phyloP scores from a whole-genome alignment of 768 basidiomycete genomes.

The Myochromella boudieri region DNA sequence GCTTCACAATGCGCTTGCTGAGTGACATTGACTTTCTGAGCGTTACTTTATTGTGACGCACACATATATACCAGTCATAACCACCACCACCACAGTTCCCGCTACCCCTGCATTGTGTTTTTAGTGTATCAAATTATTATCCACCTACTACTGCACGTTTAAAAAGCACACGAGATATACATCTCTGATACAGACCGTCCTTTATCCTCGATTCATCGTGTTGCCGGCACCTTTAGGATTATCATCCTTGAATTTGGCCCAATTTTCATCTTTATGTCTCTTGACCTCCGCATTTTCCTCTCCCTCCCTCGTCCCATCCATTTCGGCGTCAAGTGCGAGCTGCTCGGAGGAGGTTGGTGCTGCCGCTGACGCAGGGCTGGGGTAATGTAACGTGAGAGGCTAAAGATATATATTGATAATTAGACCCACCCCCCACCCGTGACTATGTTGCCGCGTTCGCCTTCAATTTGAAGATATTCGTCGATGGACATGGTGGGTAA shows the following conservation, averaged over 20 bases:
- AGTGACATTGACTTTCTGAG: constrained; percentile 20
- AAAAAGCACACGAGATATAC: background rate
- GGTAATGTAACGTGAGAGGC: constrained; percentile 10
- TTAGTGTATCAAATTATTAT: constrained; percentile 22
- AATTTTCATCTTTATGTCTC: constrained; percentile 84
- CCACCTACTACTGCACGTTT: too few relatives aligned
- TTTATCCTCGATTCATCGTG: constrained; percentile 89
- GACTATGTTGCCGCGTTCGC: constrained; percentile 81
- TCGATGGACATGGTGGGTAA: constrained; percentile 96
- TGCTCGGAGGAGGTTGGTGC: constrained; percentile 76
- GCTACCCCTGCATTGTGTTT: constrained; percentile 16
- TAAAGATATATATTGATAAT: background rate
- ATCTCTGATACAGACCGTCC: background rate
- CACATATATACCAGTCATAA: constrained; percentile 20
- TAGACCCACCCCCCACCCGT: constrained; percentile 78
- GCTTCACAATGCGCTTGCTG: constrained; percentile 86
- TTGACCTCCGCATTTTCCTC: constrained; percentile 74
- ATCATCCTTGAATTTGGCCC: constrained; percentile 85
- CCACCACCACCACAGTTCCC: constrained; percentile 4
- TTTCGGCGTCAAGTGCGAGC: constrained; percentile 75
- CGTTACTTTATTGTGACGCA: constrained; percentile 14
- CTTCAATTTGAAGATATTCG: constrained; percentile 88
- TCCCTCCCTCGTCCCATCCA: constrained; percentile 73
- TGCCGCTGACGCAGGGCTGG: constrained; percentile 65
- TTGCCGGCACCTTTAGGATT: constrained; percentile 94